Evolutionary conservation across 2,329 filamentous ascomycete genomes (phyloP).

Genomic region (Alternaria sp.): DNA sequence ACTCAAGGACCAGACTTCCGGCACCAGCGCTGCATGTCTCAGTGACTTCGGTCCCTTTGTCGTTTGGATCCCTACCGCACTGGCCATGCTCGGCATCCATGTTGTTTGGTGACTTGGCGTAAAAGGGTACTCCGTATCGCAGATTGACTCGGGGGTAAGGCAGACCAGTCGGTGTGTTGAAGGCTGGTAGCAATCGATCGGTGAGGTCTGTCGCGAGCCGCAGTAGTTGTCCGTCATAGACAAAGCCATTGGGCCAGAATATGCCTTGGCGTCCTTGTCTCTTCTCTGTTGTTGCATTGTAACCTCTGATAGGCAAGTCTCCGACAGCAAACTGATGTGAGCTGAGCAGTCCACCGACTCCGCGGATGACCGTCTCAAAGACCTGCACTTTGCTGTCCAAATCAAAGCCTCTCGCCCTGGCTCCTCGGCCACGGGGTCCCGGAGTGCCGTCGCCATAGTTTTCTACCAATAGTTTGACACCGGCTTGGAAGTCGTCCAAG

Average conservation of each 20-base stretch:
- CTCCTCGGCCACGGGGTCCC: constrained; percentile 73
- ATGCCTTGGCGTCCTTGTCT: constrained; percentile 59
- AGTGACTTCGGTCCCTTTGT: constrained; percentile 74
- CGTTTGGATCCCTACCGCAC: constrained; percentile 56
- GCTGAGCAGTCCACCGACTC: constrained; percentile 87
- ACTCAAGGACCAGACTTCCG: constrained; percentile 93
- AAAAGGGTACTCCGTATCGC: constrained; percentile 89
- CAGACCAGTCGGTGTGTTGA: constrained; percentile 88
- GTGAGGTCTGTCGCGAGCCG: constrained; percentile 88
- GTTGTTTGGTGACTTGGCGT: constrained; percentile 83
- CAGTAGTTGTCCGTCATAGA: constrained; percentile 88
- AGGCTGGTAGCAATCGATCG: constrained; percentile 85
- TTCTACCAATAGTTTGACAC: constrained; percentile 76
- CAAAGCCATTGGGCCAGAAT: constrained; percentile 76
- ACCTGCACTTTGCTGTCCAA: constrained; percentile 98
- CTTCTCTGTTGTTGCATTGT: constrained; percentile 61
- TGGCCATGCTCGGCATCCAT: constrained; percentile 60
- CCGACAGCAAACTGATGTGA: constrained; percentile 93
- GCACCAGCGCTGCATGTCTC: constrained; percentile 97
- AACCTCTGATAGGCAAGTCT: constrained; percentile 85
- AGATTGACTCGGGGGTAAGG: constrained; percentile 96
- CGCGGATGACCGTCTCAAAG: constrained; percentile 96
- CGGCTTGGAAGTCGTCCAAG: constrained; percentile 74
- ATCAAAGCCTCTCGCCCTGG: constrained; percentile 83
- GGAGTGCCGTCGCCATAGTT: constrained; percentile 86